Evolutionary conservation across 441 rosid species (phyloP), one percentile per base, ranked within the genome.

Genomic region (Omphalea diandra): DNA sequence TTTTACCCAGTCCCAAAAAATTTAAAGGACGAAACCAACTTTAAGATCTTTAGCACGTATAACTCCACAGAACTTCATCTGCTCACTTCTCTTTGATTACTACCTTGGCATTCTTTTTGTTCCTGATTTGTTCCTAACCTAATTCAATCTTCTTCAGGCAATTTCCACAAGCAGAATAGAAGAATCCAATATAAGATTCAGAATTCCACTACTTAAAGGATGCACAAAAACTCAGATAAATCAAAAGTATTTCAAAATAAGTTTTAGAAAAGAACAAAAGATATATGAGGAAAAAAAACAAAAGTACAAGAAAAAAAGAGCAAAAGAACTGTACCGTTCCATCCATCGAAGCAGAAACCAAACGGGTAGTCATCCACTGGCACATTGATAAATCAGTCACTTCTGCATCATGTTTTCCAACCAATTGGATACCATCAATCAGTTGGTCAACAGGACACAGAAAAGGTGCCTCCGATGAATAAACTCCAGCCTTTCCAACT

Each of bases 341-440:
- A 83, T 94, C 99, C 56, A 70, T 74, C 8, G 99, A 89, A 76
- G 99, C 96, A 46, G 99, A 92, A 73, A 81, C 98, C 78, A 92
- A 83, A 67, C 90, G 86, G 46, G 91, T 85, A 49, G 80, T 86
- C 94, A 87, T 88, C 96, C 93, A 92, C 68, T 90, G 96, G 76
- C 91, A 92, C 91, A 94, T 89, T 33, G 98, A 90, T 72, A 94
- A 76, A 77, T 88, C 98, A 17, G 98, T 94, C n/a, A 94, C 84
- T 75, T 86, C 93, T 22, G 86, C 91, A 50, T 87, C 97, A 72
- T 92, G 99, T 74, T 84, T 88, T 76, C 98, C 98, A 73, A 94
- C 84, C 71, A 89, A 73, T 67, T 92, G 94, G 68, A 94, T 79
- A 65, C 99, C 99, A 60, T 88, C 90, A 69, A 88, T 75, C 73